Conservation (phyloP, 768 basidiomycete genomes). For the Panellus pusillus region DNA sequence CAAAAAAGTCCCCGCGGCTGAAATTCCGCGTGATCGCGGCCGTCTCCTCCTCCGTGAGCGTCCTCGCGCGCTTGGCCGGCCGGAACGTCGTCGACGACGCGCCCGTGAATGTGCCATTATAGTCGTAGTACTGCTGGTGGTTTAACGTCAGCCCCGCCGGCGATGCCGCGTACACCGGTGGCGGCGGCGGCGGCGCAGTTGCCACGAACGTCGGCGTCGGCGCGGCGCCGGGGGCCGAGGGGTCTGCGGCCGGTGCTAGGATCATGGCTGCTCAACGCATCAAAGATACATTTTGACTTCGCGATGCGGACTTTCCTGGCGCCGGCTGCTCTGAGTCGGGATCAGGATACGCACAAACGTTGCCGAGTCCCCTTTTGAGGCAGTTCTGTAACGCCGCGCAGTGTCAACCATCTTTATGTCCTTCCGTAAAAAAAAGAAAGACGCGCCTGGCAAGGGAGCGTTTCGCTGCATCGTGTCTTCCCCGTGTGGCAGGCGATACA, state of each 20-base stretch:
- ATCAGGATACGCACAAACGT: slow-evolving; percentile 74
- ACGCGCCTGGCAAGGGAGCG: slow-evolving; percentile 74
- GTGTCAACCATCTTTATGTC: background rate
- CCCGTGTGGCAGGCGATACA: slow-evolving; percentile 81
- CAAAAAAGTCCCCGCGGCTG: slow-evolving; percentile 78
- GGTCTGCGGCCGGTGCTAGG: background rate
- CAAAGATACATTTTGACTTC: background rate
- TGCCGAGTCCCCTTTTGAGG: slow-evolving; percentile 75
- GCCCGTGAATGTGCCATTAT: slow-evolving; percentile 65
- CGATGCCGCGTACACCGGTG: slow-evolving; percentile 43
- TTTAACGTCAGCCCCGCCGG: slow-evolving; percentile 7
- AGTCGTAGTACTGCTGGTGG: slow-evolving; percentile 76
- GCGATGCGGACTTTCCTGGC: slow-evolving; percentile 32
- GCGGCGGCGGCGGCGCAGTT: slow-evolving; percentile 44
- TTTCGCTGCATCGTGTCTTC: slow-evolving; percentile 82
- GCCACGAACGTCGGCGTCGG: slow-evolving; percentile 15
- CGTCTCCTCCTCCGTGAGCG: slow-evolving; percentile 80
- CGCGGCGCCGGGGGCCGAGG: background rate
- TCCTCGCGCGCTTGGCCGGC: slow-evolving; percentile 76
- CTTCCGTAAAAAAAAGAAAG: background rate
- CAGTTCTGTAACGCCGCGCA: slow-evolving; percentile 54
- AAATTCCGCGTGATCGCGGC: slow-evolving; percentile 84
- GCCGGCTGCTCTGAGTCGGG: slow-evolving; percentile 56
- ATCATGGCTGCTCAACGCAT: slow-evolving; percentile 9
- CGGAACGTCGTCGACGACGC: slow-evolving; percentile 77